phyloP scores from a whole-genome alignment of 1,139 yeast genomes.

The Hyphopichia fennica region DNA sequence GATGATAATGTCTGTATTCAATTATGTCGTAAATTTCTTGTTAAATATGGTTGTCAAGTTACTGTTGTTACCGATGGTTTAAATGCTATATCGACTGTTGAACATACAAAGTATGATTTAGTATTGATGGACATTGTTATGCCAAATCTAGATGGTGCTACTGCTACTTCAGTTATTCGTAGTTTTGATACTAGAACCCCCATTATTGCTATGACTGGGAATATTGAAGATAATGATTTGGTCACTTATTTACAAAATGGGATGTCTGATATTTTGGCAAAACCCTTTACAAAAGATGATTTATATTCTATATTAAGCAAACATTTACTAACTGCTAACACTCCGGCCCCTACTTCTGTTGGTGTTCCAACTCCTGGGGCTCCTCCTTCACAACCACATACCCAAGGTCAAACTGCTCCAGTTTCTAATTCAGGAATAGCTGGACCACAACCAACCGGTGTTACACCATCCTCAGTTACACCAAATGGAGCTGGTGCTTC shows the following conservation, averaged over 20 bases:
- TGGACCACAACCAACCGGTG: background rate
- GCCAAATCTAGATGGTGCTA: conserved; percentile 94
- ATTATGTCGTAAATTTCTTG: conserved; percentile 72
- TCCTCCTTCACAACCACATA: background rate
- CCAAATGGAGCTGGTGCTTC: conserved; percentile 6
- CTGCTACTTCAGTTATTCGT: conserved; percentile 84
- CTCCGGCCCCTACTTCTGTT: background rate
- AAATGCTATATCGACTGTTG: conserved; percentile 80
- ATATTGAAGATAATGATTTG: conserved; percentile 76
- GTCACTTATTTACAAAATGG: conserved; percentile 84
- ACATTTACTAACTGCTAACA: conserved; percentile 40
- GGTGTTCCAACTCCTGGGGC: background rate
- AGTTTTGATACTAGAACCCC: conserved; percentile 83
- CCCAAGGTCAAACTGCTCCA: background rate
- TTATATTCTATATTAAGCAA: conserved; percentile 72
- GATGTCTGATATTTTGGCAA: conserved; percentile 87
- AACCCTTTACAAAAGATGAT: conserved; percentile 88
- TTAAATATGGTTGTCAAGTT: conserved; percentile 88
- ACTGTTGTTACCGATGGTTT: conserved; percentile 92
- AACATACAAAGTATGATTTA: conserved; percentile 72
- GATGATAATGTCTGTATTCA: conserved; percentile 85
- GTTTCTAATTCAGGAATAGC: conserved; percentile 1
- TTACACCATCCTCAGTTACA: background rate
- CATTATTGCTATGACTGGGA: conserved; percentile 92
- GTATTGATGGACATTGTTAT: conserved; percentile 92